Evolutionary conservation across 371 early-diverging fungal species (phyloP).

Genomic region (Saksenaea oblongispora): DNA sequence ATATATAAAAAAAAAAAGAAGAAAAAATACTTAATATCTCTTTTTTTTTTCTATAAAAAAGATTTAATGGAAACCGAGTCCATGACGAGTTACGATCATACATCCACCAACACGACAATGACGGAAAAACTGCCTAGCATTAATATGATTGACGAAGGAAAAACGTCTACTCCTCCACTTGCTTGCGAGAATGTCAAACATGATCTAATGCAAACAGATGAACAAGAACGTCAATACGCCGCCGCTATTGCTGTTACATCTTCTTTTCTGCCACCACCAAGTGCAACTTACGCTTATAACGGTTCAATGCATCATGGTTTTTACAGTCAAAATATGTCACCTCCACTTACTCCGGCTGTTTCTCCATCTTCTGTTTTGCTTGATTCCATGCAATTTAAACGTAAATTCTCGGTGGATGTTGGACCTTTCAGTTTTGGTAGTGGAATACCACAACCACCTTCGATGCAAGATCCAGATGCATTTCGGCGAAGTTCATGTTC

Average conservation of each 20-base stretch:
- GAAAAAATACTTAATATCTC: no score
- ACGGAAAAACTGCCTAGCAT: background rate
- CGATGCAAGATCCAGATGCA: constrained; percentile 29
- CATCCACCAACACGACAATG: background rate
- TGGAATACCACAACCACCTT: constrained; percentile 21
- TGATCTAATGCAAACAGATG: background rate
- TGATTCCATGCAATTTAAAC: constrained; percentile 32
- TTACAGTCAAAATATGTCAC: constrained; percentile 10
- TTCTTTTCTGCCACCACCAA: background rate
- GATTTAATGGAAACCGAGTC: constrained; percentile 1
- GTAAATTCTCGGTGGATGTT: constrained; percentile 53
- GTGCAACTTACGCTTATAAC: background rate
- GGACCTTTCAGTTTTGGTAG: constrained; percentile 49
- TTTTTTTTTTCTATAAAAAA: background rate
- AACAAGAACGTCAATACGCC: background rate
- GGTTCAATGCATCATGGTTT: background rate
- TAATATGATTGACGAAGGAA: background rate
- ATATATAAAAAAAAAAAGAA: no score
- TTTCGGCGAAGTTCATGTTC: constrained; percentile 40
- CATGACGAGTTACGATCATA: constrained; percentile 4
- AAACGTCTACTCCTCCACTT: background rate
- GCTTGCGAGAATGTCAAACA: constrained; percentile 3
- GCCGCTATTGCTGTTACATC: background rate
- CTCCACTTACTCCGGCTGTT: constrained; percentile 27
- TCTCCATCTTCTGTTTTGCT: constrained; percentile 24